Evolutionary conservation across 495 filamentous ascomycete genomes (phyloP), one percentile per base, ranked within the genome.

Genomic region (Chlorociboria aeruginascens): DNA sequence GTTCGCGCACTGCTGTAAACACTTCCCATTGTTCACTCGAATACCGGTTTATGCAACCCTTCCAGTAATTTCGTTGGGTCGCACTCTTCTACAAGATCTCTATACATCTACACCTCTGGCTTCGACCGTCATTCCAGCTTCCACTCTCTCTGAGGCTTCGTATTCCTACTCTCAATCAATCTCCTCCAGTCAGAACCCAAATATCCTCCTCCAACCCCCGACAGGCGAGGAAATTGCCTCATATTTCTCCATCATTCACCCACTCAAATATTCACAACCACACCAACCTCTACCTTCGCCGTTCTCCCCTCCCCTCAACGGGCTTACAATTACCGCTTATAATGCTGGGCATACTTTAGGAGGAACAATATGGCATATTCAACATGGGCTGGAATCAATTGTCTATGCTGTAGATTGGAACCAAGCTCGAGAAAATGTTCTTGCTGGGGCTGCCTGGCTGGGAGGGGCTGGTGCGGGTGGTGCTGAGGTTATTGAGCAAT

Each of bases 381-480:
- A 95, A 49, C 89, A 97, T 69, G 89, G 89, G 1, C 74, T 96
- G 61, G 92, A 99, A 61, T 94, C 88, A 1, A 92, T 99, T 33
- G 89, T 97, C 10, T 96, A 99, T 54, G 90, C 93, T 1, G 83
- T 95, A 11, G 90, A 97, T 57, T 99, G 93, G 92, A 96, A 95
- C 57, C 88, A 96, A 61, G 85, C 80, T 9, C 75, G 86, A 41
- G 92, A 99, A 63, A 93, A 94, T 69, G 86, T 95, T 10, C 77
- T 93, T 36, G 77, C 90, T 2, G 92, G 89, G 49, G 93, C 92
- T 33, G 86, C 89, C 13, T 96, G 92, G 86, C 74, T 99, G 37
- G 85, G 85, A 30, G 85, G 85, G 2, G 67, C 83, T 6, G 86
- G 85, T 13, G 80, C 76, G 6, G 83, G 84, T 43, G 89, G 92